A percentile compares a stretch with the other conserved stretches of the same genome.
Evolutionary conservation across 2,329 filamentous ascomycete genomes (phyloP).

Genomic region (Talaromyces atroroseus): DNA sequence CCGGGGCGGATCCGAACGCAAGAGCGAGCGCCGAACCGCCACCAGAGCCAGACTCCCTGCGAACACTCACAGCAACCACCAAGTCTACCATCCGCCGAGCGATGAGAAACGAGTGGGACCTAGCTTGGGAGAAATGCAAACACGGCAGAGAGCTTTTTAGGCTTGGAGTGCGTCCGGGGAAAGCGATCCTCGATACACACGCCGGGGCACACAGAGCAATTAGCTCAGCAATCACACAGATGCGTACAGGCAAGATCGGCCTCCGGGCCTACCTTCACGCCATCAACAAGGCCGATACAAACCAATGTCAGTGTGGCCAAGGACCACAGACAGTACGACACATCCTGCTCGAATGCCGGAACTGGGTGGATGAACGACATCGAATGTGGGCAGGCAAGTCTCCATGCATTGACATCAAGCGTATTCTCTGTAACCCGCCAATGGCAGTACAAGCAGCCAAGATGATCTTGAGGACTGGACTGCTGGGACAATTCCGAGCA

Average conservation of each 20-base stretch:
- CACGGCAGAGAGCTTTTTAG: constrained; percentile 19
- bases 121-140: constrained; percentile 17
- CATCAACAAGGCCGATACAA: constrained; percentile 2
- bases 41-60: neutral
- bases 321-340: neutral
- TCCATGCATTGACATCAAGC: constrained; percentile 21
- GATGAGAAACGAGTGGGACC: constrained; percentile 19
- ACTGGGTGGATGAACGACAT: neutral
- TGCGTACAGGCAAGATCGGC: constrained; percentile 21
- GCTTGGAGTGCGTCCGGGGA: constrained; percentile 18
- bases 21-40: no score
- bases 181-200: constrained; percentile 15
- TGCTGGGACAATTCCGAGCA: constrained; percentile 24
- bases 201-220: constrained; percentile 15
- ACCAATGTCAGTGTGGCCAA: constrained; percentile 1
- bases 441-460: constrained; percentile 31
- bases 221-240: constrained; percentile 22
- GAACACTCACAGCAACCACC: neutral
- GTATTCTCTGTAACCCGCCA: constrained; percentile 28
- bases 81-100: constrained; percentile 16
- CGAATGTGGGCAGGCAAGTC: neutral
- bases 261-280: constrained; percentile 10
- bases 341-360: neutral
- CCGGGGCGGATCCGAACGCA: no score
- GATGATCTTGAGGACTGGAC: constrained; percentile 28